Evolutionary conservation across 768 basidiomycete genomes (phyloP), one percentile per base, ranked within the genome.

Genomic region (Multifurca ochricompacta): DNA sequence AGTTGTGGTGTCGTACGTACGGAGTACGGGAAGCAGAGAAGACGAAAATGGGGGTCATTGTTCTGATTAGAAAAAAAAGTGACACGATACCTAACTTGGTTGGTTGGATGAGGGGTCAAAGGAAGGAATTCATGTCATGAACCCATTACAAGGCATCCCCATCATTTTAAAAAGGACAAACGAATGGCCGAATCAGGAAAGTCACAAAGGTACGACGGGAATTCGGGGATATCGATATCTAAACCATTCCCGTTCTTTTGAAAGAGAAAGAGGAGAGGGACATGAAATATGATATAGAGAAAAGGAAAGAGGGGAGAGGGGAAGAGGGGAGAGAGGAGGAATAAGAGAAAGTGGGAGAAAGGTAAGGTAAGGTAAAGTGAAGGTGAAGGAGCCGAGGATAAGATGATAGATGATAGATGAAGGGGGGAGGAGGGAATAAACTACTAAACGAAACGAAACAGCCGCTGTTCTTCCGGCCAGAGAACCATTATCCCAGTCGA

Each of bases 21-120:
- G 23, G n/a, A 42, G 21, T 31, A 18, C 2, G 25, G 23, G 9
- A 44, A 13, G 28, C 3, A 27, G 10, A 23, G n/a, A 18, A 34
- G 25, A 41, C 50, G 31, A 27, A 57, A 57, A 52, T 30, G 51
- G 56, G 21, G 32, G 19, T 31, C 8, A 1, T 57, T 57, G 56
- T 57, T 57, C 56, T 57, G 56, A 57, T 57, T 25, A 39, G 42
- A 57, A 31, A 49, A 7, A 13, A 16, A 6, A 6, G 34, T 35
- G 40, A 31, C 41, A 31, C 39, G 39, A 39, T 16, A 56, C 23
- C 16, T n/a, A 21, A 28, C 21, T n/a, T n/a, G n/a, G n/a, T n/a
- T n/a, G n/a, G n/a, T n/a, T 23, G 42, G 44, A 45, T n/a, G 30
- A 45, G 44, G 27, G 43, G 25, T 18, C 44, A 27, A 18, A 45